Evolutionary conservation across 1,139 yeast species (phyloP).

Genomic region (Protomyces pachydermus): DNA sequence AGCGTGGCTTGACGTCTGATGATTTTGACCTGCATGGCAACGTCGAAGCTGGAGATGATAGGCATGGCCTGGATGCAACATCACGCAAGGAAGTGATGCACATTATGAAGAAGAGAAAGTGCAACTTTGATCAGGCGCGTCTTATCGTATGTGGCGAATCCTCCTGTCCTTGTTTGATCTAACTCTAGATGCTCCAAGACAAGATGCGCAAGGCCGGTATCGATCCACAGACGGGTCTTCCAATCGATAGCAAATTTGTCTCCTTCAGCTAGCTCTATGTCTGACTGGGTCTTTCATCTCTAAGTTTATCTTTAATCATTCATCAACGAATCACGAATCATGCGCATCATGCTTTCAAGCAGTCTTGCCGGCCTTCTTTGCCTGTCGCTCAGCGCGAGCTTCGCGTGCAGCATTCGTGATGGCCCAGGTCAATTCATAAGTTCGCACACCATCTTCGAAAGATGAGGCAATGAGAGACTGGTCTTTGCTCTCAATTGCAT

Average conservation of each 20-base stretch:
- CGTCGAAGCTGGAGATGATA: constrained; percentile 46
- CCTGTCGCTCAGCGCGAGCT: constrained; percentile 6
- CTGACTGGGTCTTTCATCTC: background rate
- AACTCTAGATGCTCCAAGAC: constrained; percentile 1
- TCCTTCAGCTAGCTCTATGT: constrained; percentile 34
- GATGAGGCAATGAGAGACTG: constrained; percentile 23
- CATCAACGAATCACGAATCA: background rate
- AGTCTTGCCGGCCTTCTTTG: background rate
- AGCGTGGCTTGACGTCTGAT: constrained; percentile 59
- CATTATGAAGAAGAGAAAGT: constrained; percentile 50
- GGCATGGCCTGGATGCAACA: constrained; percentile 57
- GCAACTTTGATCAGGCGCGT: constrained; percentile 70
- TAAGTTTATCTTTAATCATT: background rate
- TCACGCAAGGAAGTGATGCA: constrained; percentile 51
- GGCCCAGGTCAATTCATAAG: constrained; percentile 29
- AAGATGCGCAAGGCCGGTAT: constrained; percentile 20
- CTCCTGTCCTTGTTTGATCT: background rate
- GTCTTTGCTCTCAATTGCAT: constrained; percentile 27
- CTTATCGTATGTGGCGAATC: constrained; percentile 35
- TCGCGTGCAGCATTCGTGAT: constrained; percentile 21
- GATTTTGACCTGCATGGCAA: constrained; percentile 56
- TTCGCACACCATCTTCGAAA: constrained; percentile 29
- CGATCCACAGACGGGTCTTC: constrained; percentile 29
- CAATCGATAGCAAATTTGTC: constrained; percentile 25
- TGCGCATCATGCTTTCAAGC: background rate